phyloP scores from a whole-genome alignment of 139 green algal species.

The Diplosphaera chodatii region DNA sequence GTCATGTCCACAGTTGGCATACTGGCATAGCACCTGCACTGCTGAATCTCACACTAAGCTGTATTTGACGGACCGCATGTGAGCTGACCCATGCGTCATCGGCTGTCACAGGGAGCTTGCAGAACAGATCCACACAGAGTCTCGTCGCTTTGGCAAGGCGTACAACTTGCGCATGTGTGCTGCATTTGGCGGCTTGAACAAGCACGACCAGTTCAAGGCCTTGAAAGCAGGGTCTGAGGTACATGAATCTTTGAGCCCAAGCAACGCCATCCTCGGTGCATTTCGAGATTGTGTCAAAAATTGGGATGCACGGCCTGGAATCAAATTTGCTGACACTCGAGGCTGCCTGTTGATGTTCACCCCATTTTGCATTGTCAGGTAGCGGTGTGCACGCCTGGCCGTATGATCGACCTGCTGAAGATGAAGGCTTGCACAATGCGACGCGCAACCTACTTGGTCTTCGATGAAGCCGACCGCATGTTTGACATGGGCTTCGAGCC shows the following conservation, averaged over 20 bases:
- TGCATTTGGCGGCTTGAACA: constrained; percentile 85
- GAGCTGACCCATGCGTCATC: too few relatives aligned
- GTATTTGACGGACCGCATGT: too few relatives aligned
- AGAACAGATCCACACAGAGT: constrained; percentile 88
- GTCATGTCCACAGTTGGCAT: too few relatives aligned
- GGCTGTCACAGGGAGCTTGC: constrained; percentile 76
- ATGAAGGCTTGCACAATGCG: constrained; percentile 58
- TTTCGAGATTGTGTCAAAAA: too few relatives aligned
- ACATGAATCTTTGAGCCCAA: too few relatives aligned
- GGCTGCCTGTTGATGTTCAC: too few relatives aligned
- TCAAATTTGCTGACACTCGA: too few relatives aligned
- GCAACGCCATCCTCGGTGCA: too few relatives aligned
- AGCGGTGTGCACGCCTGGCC: constrained; percentile 80
- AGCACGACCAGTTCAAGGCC: constrained; percentile 92
- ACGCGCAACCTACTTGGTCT: constrained; percentile 83
- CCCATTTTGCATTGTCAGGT: constrained; percentile 40
- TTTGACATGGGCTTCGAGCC: constrained; percentile 96
- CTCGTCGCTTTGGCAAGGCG: constrained; percentile 36
- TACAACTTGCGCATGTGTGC: constrained; percentile 60
- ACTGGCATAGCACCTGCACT: too few relatives aligned
- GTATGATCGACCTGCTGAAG: constrained; percentile 78
- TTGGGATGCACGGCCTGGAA: too few relatives aligned
- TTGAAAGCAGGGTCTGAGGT: constrained; percentile 69
- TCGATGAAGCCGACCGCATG: constrained; percentile 98
- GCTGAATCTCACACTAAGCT: too few relatives aligned